These are phyloP conservation scores for Rubia tinctorum DNA, from an alignment of 305 asterid species.

Conservation along the genomic window DNA sequence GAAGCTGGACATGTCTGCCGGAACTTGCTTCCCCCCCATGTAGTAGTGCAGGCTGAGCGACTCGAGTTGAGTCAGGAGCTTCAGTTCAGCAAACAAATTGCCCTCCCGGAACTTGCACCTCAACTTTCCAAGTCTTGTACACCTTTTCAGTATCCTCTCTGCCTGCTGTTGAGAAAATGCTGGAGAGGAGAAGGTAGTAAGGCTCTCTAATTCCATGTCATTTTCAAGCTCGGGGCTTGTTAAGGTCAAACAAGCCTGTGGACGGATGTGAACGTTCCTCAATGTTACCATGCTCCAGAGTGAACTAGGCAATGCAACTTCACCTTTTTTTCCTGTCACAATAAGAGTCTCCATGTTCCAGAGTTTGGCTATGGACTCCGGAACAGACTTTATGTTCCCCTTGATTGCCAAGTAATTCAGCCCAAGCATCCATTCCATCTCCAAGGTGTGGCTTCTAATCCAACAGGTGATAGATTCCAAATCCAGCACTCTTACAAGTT, in stretches of 20 bases:
- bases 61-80: constrained; percentile 1
- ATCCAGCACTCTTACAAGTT: not conserved
- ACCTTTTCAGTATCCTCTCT: not conserved
- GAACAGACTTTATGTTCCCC: not conserved
- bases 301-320: not conserved
- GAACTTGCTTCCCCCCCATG: not conserved
- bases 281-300: constrained; percentile 5
- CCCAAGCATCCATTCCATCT: not conserved
- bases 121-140: not conserved
- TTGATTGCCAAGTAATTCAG: not conserved
- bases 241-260: not conserved
- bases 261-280: not conserved
- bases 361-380: not conserved
- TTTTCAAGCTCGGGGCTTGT: not conserved
- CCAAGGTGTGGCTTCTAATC: too few relatives aligned
- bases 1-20: not conserved
- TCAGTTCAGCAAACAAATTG: not conserved
- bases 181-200: not conserved
- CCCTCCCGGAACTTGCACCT: not conserved
- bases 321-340: not conserved
- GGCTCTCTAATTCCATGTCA: not conserved
- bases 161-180: not conserved
- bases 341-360: not conserved
- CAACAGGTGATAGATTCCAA: not conserved
- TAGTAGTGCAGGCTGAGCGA: constrained; percentile 10